These are phyloP conservation scores for Casuarina equisetifolia DNA, from an alignment of 306 rosid species.

Conservation along the genomic window DNA sequence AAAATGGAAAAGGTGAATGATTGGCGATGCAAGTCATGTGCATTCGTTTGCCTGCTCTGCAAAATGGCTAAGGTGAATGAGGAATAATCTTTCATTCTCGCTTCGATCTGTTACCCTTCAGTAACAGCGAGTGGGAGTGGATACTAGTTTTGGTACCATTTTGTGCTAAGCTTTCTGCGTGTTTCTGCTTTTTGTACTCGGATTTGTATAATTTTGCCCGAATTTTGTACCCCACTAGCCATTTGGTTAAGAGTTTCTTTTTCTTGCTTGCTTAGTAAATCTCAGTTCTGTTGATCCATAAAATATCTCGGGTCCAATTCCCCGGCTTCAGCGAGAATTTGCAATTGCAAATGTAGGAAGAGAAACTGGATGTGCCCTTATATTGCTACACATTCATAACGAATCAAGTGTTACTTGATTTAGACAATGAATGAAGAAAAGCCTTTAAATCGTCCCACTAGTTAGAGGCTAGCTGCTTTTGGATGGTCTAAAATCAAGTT, in stretches of 20 bases:
- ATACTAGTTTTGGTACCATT: not conserved
- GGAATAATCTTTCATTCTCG: constrained; percentile 26
- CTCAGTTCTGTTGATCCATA: not conserved
- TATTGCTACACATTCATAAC: too few relatives aligned
- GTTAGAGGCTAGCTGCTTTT: too few relatives aligned
- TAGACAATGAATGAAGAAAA: too few relatives aligned
- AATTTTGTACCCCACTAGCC: constrained; percentile 12
- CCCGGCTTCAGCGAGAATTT: not conserved
- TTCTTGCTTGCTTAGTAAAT: constrained; percentile 2
- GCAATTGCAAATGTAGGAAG: not conserved
- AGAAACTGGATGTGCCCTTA: too few relatives aligned
- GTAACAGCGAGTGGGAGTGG: constrained; percentile 45
- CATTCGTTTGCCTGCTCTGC: constrained; percentile 12
- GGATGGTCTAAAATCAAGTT: too few relatives aligned
- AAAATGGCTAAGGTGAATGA: constrained; percentile 26
- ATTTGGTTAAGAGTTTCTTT: not conserved
- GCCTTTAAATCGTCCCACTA: too few relatives aligned
- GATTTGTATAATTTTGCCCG: constrained; percentile 12
- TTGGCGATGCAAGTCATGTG: constrained; percentile 18
- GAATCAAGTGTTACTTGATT: too few relatives aligned
- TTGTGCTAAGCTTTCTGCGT: not conserved
- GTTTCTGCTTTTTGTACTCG: constrained; percentile 9
- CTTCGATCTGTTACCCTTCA: constrained; percentile 40
- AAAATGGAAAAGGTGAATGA: constrained; percentile 77
- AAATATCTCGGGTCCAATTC: not conserved